Percentiles rank a stretch among this genome's conserved stretches.
Conservation (phyloP, 164 flowering plant genomes). For the Tetrastigma voinierianum region DNA sequence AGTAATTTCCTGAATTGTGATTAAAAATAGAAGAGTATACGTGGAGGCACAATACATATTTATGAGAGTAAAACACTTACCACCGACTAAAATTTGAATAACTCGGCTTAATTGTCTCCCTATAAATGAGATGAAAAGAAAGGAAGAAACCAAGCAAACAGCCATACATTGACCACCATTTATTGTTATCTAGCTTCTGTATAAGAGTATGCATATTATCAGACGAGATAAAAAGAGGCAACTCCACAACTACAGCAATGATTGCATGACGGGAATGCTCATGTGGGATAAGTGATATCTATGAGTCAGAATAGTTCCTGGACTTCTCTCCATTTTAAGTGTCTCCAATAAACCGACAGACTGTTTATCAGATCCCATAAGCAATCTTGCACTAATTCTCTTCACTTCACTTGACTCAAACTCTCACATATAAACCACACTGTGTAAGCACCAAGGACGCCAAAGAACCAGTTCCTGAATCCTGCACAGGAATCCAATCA, state of each 20-base stretch:
- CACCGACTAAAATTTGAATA: conserved; percentile 96
- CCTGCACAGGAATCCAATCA: conserved; percentile 2
- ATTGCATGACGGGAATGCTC: conserved; percentile 96
- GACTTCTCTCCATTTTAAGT: conserved; percentile 80
- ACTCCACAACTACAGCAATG: conserved; percentile 81
- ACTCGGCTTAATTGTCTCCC: conserved; percentile 93
- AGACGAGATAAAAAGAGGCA: conserved; percentile 95
- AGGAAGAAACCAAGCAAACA: conserved; percentile 92
- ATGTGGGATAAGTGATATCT: conserved; percentile 92
- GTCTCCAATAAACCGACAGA: conserved; percentile 53
- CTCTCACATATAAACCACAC: conserved; percentile 13
- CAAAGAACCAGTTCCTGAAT: conserved; percentile 4
- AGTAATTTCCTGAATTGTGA: no score
- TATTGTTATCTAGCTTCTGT: conserved; percentile 84
- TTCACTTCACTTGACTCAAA: conserved; percentile 10
- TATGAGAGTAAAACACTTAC: conserved; percentile 37
- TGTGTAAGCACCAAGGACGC: conserved; percentile 10
- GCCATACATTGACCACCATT: conserved; percentile 99
- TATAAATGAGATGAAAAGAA: conserved; percentile 93
- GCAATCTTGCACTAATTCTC: conserved; percentile 1
- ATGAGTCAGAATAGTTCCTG: conserved; percentile 75
- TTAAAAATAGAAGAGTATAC: no score
- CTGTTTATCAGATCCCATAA: conserved; percentile 44
- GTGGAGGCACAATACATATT: no score
- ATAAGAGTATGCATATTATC: conserved; percentile 93